Evolutionary conservation across 176 grass and related monocot species (phyloP), one percentile per base, ranked within the genome.

Genomic region (Otatea glauca): DNA sequence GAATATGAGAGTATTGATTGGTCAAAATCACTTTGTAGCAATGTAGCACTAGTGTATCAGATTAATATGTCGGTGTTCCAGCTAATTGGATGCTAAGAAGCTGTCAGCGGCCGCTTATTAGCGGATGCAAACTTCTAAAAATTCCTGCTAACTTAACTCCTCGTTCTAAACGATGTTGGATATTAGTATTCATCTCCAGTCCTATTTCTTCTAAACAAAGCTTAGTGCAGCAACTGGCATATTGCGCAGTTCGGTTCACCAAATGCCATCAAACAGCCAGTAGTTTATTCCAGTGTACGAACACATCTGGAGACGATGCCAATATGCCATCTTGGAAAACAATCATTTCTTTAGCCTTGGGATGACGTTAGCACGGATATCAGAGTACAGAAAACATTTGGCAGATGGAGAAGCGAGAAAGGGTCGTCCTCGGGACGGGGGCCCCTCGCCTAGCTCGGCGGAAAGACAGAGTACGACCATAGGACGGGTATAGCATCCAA

Each of bases 381-480:
- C 32, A 17, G 43, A 37, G 47, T 43, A 55, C 83, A 20, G 63
- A 43, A 16, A 32, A 39, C 79, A 77, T 58, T 48, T 72, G 38
- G 84, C 72, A 83, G 73, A 79, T 90, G 65, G 72, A n/a, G 32
- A 39, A 73, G 38, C 20, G 13, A 8, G 71, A 78, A 41, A 63
- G 70, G 37, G 48, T 55, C 77, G 7, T 70, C 55, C 41, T 76
- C 64, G 43, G 11, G 59, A 13, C 29, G 47, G 81, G 67, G 75
- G 0, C 60, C 81, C 76, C 49, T 16, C 0, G n/a, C 7, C 84
- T 84, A 78, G 73, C 74, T 86, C n/a, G 48, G 1, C 20, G 35
- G 20, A 70, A 41, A 18, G 48, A 41, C 29, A 29, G 29, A 29
- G 29, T 29, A 29, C 29, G 1, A 29, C 29, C 1, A 1, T 29